Base-by-base conservation (phyloP, 73 alveolate species). In the Paramecium biaurelia region DNA sequence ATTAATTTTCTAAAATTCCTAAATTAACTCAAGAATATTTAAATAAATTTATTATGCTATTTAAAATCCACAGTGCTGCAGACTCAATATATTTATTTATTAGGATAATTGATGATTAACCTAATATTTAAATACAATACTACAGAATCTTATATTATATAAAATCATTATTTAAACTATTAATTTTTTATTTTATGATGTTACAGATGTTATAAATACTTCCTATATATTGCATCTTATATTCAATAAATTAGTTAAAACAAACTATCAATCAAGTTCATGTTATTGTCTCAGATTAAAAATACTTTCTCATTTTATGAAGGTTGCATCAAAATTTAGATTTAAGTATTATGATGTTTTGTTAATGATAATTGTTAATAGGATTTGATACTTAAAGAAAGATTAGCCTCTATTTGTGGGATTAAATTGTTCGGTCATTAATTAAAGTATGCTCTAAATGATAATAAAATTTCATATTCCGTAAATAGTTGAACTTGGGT, bases 381-480 rank as follows among this genome's bases (percentile, higher is more conserved):
- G 98, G 92, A 14, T 70, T 47, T 0, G 47, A 76, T 10, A 89
- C 37, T 70, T 89, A 70, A 11, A 37, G 53, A 63, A 94, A 86
- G 35, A 94, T 43, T 85, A 2, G 96, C 97, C 0, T 88, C 85
- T 45, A 26, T 56, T 45, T 94, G 96, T 53, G 84, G 86, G 45
- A 86, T 58, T 26, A 72, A 85, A 1, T 95, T 93, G 32, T 87
- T 92, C 32, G 96, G 95, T 35, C 92, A 84, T 9, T 92, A 76
- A 67, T 94, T 96, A 9, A 96, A 53, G 76, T 92, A 94, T 42
- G 93, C 93, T 63, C 96, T 96, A 4, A 96, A 76, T 8, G 99
- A 97, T 14, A 93, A 92, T 34, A 98, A 98, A 18, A 95, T 94
- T 11, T 95, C 96, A 67, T 95, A 96, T 84, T 98, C 99, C 98